phyloP scores from a whole-genome alignment of 306 rosid species.

The Lablab purpureus region DNA sequence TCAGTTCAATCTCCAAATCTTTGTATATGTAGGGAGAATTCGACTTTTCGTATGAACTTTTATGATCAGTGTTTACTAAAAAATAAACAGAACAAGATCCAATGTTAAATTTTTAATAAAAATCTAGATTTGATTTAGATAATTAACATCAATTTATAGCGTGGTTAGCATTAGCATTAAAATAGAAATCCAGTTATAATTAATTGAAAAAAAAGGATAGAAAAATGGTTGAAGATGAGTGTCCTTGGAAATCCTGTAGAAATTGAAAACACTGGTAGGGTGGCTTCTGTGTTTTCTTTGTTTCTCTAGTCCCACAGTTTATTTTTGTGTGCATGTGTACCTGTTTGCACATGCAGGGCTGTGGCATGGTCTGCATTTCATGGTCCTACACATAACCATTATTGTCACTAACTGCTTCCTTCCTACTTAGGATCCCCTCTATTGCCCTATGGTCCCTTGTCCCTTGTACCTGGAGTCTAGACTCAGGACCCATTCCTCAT shows the following conservation, averaged over 20 bases:
- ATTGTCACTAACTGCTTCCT: constrained; percentile 55
- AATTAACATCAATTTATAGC: neutral
- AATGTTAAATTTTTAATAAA: no score
- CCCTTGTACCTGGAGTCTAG: constrained; percentile 51
- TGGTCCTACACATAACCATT: constrained; percentile 59
- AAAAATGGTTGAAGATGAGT: neutral
- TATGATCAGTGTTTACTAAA: no score
- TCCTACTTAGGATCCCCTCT: constrained; percentile 60
- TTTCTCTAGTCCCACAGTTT: constrained; percentile 28
- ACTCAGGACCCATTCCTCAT: constrained; percentile 47
- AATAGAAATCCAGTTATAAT: neutral
- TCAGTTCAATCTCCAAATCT: no score
- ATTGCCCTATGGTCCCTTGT: constrained; percentile 60
- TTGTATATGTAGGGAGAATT: no score
- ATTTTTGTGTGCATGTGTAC: constrained; percentile 47
- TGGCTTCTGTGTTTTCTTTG: neutral
- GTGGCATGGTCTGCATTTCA: constrained; percentile 41
- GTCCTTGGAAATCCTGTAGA: neutral
- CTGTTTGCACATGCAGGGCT: constrained; percentile 66
- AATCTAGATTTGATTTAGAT: no score
- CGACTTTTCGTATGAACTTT: no score
- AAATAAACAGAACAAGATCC: neutral
- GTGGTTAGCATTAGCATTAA: neutral
- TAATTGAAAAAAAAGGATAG: neutral
- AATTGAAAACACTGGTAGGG: constrained; percentile 34